These are phyloP conservation scores for Acanthamoeba castellanii DNA, from an alignment of 208 protist genomes.

Conservation along the genomic window DNA sequence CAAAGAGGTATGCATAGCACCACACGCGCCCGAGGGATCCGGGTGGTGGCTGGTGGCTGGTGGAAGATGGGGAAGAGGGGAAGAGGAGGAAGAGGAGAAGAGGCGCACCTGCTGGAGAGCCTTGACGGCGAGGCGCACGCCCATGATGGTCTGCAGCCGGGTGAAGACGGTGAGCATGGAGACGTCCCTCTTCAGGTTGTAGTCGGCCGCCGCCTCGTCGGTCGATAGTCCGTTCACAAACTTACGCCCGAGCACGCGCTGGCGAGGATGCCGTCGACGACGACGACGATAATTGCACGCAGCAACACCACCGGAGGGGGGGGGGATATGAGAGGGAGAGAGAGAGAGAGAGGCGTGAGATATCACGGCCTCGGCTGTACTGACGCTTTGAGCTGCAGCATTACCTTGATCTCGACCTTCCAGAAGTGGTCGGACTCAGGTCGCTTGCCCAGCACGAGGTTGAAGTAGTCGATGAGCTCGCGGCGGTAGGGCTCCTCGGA, in stretches of 20 bases:
- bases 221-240: neutral
- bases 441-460: conserved; percentile 46
- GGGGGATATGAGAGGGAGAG: neutral
- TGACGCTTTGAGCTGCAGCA: neutral
- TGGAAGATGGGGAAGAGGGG: neutral
- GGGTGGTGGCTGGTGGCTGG: too few relatives aligned
- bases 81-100: neutral
- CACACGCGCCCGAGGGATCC: too few relatives aligned
- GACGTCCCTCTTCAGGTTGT: conserved; percentile 28
- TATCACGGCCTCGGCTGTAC: too few relatives aligned
- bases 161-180: conserved; percentile 35
- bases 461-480: conserved; percentile 63
- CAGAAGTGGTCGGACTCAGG: conserved; percentile 55
- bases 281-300: too few relatives aligned
- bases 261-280: too few relatives aligned
- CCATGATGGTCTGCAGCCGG: conserved; percentile 42
- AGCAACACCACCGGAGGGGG: too few relatives aligned
- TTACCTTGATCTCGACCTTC: conserved; percentile 50
- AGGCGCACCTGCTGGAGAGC: neutral
- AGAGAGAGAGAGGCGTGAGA: neutral
- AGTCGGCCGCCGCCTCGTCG: conserved; percentile 8
- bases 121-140: neutral
- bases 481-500: conserved; percentile 59
- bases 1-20: too few relatives aligned
- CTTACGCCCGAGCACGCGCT: conserved; percentile 11